phyloP scores from a whole-genome alignment of 352 stramenopile species.

The Globisporangium spinosum region DNA sequence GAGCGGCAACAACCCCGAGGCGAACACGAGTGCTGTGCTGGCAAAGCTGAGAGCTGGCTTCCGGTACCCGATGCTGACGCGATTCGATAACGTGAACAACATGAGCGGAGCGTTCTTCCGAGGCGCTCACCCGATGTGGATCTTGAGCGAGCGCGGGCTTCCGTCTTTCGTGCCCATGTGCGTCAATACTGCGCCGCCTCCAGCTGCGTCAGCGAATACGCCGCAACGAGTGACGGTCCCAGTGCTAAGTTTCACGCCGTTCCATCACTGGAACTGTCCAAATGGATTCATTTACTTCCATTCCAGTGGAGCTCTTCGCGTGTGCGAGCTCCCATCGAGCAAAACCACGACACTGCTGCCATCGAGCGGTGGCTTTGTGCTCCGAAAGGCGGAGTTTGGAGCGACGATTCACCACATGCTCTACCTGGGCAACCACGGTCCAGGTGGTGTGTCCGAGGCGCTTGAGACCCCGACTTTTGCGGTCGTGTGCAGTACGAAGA shows the following conservation, averaged over 20 bases:
- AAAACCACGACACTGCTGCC: slow-evolving; percentile 69
- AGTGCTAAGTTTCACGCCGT: slow-evolving; percentile 84
- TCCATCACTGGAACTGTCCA: slow-evolving; percentile 87
- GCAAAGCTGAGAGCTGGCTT: slow-evolving; percentile 75
- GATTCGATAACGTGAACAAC: slow-evolving; percentile 81
- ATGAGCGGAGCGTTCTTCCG: slow-evolving; percentile 86
- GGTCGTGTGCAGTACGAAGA: slow-evolving; percentile 63
- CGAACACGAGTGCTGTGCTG: slow-evolving; percentile 64
- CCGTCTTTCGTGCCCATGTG: slow-evolving; percentile 76
- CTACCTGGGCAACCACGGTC: slow-evolving; percentile 70
- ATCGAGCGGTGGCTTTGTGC: slow-evolving; percentile 67
- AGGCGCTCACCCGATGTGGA: slow-evolving; percentile 81
- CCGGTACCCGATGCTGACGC: slow-evolving; percentile 83
- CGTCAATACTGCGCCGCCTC: slow-evolving; percentile 33
- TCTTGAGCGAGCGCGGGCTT: slow-evolving; percentile 62
- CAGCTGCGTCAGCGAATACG: slow-evolving; percentile 20
- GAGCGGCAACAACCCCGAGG: slow-evolving; percentile 42
- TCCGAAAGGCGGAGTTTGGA: slow-evolving; percentile 77
- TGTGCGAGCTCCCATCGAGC: slow-evolving; percentile 77
- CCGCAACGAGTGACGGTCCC: slow-evolving; percentile 59
- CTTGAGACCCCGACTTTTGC: slow-evolving; percentile 77
- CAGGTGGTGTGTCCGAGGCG: slow-evolving; percentile 72
- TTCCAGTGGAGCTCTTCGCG: slow-evolving; percentile 65
- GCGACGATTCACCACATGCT: slow-evolving; percentile 78
- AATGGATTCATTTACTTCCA: slow-evolving; percentile 90